Evolutionary conservation across 2,329 filamentous ascomycete species (phyloP).

Genomic region (Sclerotinia spermophila): DNA sequence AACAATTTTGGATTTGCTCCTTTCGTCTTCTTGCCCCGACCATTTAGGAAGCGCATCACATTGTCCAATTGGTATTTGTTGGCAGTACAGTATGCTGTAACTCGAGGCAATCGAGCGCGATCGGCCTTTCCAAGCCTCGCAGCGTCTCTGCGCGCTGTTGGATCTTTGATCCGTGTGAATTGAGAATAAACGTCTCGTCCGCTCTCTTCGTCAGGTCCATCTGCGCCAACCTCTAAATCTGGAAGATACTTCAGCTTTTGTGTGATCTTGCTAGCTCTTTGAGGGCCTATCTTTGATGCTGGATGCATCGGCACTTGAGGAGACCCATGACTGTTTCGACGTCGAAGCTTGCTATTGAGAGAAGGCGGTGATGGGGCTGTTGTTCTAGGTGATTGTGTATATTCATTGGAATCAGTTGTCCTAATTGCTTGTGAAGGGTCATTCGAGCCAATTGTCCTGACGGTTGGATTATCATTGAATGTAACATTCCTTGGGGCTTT

Average conservation of each 20-base stretch:
- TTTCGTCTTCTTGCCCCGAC: slow-evolving; percentile 64
- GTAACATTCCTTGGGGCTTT: slow-evolving; percentile 57
- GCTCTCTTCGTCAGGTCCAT: slow-evolving; percentile 79
- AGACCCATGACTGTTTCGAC: slow-evolving; percentile 76
- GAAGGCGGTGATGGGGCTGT: slow-evolving; percentile 49
- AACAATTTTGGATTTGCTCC: slow-evolving; percentile 87
- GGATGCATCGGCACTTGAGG: slow-evolving; percentile 37
- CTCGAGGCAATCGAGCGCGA: slow-evolving; percentile 77
- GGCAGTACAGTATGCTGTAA: slow-evolving; percentile 95
- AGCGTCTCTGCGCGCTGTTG: slow-evolving; percentile 85
- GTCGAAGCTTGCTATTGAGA: slow-evolving; percentile 81
- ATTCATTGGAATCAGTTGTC: slow-evolving; percentile 46
- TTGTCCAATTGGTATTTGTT: slow-evolving; percentile 88
- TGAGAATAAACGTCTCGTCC: slow-evolving; percentile 96
- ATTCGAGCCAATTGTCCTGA: slow-evolving; percentile 53
- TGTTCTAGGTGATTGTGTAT: slow-evolving; percentile 2
- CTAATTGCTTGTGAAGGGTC: slow-evolving; percentile 37
- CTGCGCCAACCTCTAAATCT: slow-evolving; percentile 77
- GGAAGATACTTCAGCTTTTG: slow-evolving; percentile 98
- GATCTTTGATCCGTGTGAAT: slow-evolving; percentile 96
- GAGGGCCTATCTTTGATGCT: slow-evolving; percentile 77
- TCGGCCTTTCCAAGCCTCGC: slow-evolving; percentile 92
- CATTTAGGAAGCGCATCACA: slow-evolving; percentile 87
- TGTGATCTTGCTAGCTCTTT: slow-evolving; percentile 89
- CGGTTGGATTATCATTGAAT: slow-evolving; percentile 68